phyloP scores from a whole-genome alignment of 345 rosid species.

The Gossypium ekmanianum region DNA sequence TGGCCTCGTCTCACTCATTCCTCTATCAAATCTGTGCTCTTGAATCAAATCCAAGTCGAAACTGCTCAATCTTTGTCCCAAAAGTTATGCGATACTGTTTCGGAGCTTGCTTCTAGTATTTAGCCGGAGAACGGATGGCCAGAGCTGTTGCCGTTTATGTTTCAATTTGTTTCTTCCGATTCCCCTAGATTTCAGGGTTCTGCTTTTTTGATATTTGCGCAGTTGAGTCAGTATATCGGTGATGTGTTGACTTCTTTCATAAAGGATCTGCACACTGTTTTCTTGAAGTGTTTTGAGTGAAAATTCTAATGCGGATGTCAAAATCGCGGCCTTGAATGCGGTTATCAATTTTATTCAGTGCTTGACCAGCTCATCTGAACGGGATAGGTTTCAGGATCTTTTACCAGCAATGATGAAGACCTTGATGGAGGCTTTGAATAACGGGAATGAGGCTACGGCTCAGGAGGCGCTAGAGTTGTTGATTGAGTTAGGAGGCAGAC shows the following conservation, averaged over 20 bases:
- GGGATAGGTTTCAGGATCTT: conserved; percentile 93
- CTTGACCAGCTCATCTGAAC: conserved; percentile 38
- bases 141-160: conserved; percentile 87
- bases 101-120: conserved; percentile 45
- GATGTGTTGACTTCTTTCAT: conserved; percentile 68
- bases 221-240: conserved; percentile 72
- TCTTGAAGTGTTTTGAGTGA: conserved; percentile 15
- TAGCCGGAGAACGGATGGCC: conserved; percentile 90
- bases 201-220: neutral
- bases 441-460: no score
- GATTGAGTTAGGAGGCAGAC: conserved; percentile 82
- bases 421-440: no score
- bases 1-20: neutral
- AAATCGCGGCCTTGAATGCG: no score
- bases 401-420: conserved; percentile 80
- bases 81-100: conserved; percentile 59
- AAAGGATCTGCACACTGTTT: conserved; percentile 77
- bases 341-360: no score
- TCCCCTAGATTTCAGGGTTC: conserved; percentile 42
- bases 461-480: conserved; percentile 48
- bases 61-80: conserved; percentile 66
- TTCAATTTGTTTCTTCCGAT: conserved; percentile 81
- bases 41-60: conserved; percentile 71
- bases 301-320: no score
- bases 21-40: conserved; percentile 34